Percentiles rank a stretch among this genome's conserved stretches.
Conservation (phyloP, 2,329 filamentous ascomycete genomes). For the Aureobasidium sp. region DNA sequence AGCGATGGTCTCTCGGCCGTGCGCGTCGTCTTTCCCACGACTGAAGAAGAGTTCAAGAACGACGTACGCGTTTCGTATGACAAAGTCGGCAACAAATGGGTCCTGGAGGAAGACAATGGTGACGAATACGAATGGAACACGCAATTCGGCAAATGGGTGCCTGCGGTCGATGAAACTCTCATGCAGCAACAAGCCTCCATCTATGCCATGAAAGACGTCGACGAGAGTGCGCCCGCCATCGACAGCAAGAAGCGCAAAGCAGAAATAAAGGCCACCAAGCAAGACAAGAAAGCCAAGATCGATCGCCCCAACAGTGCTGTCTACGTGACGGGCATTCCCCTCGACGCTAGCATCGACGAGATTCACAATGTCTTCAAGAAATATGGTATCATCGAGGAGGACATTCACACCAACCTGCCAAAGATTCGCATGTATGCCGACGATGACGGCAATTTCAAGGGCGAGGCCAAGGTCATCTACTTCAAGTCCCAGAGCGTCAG, state of each 20-base stretch:
- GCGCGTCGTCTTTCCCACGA: conserved; percentile 40
- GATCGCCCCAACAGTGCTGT: conserved; percentile 73
- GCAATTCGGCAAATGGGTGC: conserved; percentile 66
- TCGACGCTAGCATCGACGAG: conserved; percentile 71
- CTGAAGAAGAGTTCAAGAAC: conserved; percentile 62
- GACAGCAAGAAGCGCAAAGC: conserved; percentile 39
- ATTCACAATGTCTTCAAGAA: conserved; percentile 79
- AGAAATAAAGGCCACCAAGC: conserved; percentile 26
- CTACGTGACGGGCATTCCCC: conserved; percentile 82
- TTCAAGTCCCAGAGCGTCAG: conserved; percentile 92
- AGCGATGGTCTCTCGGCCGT: conserved; percentile 17
- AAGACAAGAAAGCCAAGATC: conserved; percentile 28
- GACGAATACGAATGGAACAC: conserved; percentile 78
- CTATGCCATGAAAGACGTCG: conserved; percentile 53
- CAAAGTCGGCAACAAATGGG: conserved; percentile 72
- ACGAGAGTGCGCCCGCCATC: conserved; percentile 44
- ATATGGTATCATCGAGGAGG: conserved; percentile 86
- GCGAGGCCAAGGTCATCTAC: conserved; percentile 83
- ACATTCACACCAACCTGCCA: conserved; percentile 79
- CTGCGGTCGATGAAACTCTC: conserved; percentile 55
- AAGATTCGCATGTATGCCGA: conserved; percentile 92
- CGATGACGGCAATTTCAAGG: conserved; percentile 77
- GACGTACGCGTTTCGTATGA: conserved; percentile 84
- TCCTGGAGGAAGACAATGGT: conserved; percentile 77
- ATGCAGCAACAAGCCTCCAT: conserved; percentile 55